Evolutionary conservation across 2,329 filamentous ascomycete species (phyloP), one percentile per base, ranked within the genome.

Genomic region (Fusarium algeriense): DNA sequence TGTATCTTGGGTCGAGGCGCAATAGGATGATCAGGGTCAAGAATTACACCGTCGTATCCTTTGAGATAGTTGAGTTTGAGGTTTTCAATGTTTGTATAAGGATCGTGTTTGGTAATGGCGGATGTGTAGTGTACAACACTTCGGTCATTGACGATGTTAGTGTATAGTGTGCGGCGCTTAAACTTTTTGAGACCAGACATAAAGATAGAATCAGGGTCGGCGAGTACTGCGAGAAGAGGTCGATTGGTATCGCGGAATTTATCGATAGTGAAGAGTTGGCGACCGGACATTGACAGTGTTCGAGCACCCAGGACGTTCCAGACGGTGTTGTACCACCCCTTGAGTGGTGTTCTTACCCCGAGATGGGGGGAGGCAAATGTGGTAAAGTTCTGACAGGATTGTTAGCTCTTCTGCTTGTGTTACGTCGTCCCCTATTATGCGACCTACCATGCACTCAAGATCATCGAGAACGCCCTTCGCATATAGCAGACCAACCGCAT

Each of bases 341-440:
- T 88, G 45, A 90, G 81, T 3, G 93, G 92, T 2, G 90, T 89
- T 53, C 92, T 86, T 3, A 92, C 92, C n/a, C 93, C 93, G 11
- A 95, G 85, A 81, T 95, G 93, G 28, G 93, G 95, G 35, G 92
- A 91, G 8, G 93, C 95, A 81, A 98, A 98, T 2, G 95, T 97
- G 5, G 92, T 93, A 81, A 98, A 98, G 84, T 97, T 98, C 88
- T 92, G 69, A 50, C 14, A 15, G 37, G 45, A 48, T 32, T n/a
- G 60, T 76, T 52, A 76, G 69, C 34, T 44, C 20, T 37, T 64
- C 10, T 20, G n/a, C 13, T 48, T 3, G 11, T 46, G n/a, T 20
- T 23, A n/a, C 23, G 14, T 43, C 12, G 13, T 35, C 23, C 41
- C 35, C 13, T 52, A 17, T 44, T 5, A 9, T 28, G 7, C 17